Conservation (phyloP, 306 rosid genomes). For the Hippophae gyantsensis region DNA sequence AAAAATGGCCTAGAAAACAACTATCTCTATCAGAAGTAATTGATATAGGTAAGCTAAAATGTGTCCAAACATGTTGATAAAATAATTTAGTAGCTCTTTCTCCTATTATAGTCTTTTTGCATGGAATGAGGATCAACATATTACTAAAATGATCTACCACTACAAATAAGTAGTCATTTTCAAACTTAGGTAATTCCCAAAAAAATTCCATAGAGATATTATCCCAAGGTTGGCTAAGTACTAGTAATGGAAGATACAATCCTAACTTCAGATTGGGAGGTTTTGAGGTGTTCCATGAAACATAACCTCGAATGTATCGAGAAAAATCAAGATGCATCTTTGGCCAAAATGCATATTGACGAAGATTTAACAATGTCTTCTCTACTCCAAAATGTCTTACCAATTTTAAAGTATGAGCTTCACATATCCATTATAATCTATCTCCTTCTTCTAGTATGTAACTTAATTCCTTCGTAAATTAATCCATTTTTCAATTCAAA, state of each 20-base stretch:
- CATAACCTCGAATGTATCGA: not conserved
- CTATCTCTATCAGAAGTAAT: not conserved
- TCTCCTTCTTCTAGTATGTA: too few species aligned
- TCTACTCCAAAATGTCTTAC: too few species aligned
- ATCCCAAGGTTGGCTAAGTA: conserved; percentile 6
- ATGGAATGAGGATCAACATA: conserved; percentile 1
- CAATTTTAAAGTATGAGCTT: too few species aligned
- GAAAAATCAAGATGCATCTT: not conserved
- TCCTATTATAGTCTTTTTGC: not conserved
- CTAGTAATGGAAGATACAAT: not conserved
- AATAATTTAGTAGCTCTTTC: not conserved
- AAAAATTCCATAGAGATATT: conserved; percentile 6
- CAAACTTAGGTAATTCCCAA: not conserved
- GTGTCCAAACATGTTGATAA: not conserved
- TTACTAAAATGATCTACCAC: conserved; percentile 3
- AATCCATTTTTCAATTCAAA: not conserved
- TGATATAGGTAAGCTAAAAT: not conserved
- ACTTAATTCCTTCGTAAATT: not conserved
- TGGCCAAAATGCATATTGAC: too few species aligned
- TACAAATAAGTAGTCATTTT: not conserved
- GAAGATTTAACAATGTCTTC: too few species aligned
- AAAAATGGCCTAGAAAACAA: not conserved
- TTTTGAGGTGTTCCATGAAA: not conserved
- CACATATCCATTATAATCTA: too few species aligned
- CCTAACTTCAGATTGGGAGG: conserved; percentile 3